A percentile compares a stretch with the other conserved stretches of the same genome.
Conservation (phyloP, 257 asterid species). For the Nicotiana knightiana region DNA sequence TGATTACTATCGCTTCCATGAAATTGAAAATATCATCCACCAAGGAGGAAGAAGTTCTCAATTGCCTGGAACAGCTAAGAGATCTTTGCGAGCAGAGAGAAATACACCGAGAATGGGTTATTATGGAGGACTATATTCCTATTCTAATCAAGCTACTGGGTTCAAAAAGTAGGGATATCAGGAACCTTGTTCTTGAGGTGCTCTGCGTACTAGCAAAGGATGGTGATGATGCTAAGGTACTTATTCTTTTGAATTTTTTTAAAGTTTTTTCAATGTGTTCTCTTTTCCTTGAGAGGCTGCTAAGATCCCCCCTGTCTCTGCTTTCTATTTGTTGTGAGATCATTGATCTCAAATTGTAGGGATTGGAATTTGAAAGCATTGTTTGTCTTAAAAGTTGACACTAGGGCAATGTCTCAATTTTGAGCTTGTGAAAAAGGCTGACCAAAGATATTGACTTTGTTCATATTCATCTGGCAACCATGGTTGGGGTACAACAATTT, state of each 20-base stretch:
- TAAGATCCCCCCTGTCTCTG: not conserved
- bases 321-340: not conserved
- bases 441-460: not conserved
- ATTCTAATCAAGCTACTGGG: slow-evolving; percentile 40
- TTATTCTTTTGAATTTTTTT: not conserved
- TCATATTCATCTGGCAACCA: not conserved
- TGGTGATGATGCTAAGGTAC: slow-evolving; percentile 56
- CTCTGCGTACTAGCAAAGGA: slow-evolving; percentile 51
- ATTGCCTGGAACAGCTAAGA: slow-evolving; percentile 33
- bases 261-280: not conserved
- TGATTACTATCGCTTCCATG: slow-evolving; percentile 44
- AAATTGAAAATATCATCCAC: slow-evolving; percentile 34
- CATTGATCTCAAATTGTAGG: not conserved
- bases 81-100: slow-evolving; percentile 56
- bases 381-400: not conserved
- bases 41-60: slow-evolving; percentile 39
- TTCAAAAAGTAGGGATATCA: slow-evolving; percentile 41
- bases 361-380: not conserved
- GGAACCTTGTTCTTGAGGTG: slow-evolving; percentile 39
- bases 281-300: not conserved
- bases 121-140: slow-evolving; percentile 56
- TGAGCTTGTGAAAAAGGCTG: not conserved
- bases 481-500: not conserved
- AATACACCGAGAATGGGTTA: slow-evolving; percentile 53
- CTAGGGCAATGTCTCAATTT: not conserved